Evolutionary conservation across 768 basidiomycete species (phyloP).

Genomic region (Panaeolus cyanescens): DNA sequence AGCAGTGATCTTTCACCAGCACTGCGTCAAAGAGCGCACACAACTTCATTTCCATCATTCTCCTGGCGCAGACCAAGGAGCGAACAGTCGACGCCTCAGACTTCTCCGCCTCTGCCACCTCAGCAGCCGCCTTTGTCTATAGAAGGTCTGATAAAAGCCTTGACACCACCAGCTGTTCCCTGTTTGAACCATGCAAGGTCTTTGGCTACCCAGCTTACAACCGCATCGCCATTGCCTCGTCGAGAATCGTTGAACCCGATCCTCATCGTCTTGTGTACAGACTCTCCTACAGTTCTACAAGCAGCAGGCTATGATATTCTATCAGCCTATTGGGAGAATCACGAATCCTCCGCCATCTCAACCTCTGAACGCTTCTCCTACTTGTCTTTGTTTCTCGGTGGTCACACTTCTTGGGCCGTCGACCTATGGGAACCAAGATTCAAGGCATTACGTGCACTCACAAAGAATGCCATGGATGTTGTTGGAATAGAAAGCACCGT

Average conservation of each 20-base stretch:
- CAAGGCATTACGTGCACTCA: slow-evolving; percentile 67
- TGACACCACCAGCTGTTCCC: slow-evolving; percentile 63
- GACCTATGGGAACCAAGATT: slow-evolving; percentile 75
- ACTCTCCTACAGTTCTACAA: slow-evolving; percentile 59
- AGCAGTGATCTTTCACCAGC: slow-evolving; percentile 26
- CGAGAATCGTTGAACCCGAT: slow-evolving; percentile 58
- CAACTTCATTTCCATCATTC: slow-evolving; percentile 32
- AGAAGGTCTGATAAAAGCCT: slow-evolving; percentile 42
- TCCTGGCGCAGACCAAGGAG: slow-evolving; percentile 27
- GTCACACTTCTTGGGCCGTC: slow-evolving; percentile 51
- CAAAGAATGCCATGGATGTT: slow-evolving; percentile 58
- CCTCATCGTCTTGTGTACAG: slow-evolving; percentile 57
- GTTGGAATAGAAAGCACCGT: slow-evolving; percentile 65
- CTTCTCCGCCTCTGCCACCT: slow-evolving; percentile 7
- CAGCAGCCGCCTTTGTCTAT: slow-evolving; percentile 33
- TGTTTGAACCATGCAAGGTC: slow-evolving; percentile 64
- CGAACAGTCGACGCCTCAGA: slow-evolving; percentile 15
- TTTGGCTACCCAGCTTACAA: slow-evolving; percentile 52
- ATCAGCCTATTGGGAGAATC: slow-evolving; percentile 67
- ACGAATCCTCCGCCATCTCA: slow-evolving; percentile 42
- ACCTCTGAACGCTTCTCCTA: slow-evolving; percentile 65
- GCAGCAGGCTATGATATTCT: slow-evolving; percentile 74
- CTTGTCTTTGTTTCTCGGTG: slow-evolving; percentile 61
- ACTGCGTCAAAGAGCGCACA: slow-evolving; percentile 34
- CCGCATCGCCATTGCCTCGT: slow-evolving; percentile 57